A percentile compares a stretch with the other conserved stretches of the same genome.
These are phyloP conservation scores for Beauveria medogensis DNA, from an alignment of 2,329 filamentous ascomycete species.

Conservation along the genomic window DNA sequence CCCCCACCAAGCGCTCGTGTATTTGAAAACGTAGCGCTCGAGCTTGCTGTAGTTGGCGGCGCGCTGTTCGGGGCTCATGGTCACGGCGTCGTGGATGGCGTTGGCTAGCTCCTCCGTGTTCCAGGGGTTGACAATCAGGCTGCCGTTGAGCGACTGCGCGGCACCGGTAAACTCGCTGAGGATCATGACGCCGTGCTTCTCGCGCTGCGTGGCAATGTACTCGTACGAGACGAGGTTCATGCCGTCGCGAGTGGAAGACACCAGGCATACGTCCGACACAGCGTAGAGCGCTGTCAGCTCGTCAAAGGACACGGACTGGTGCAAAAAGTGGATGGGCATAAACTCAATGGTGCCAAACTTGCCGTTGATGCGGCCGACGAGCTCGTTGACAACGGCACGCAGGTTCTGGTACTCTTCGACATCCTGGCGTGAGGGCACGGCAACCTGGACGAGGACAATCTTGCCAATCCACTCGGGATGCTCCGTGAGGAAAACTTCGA, in stretches of 20 bases:
- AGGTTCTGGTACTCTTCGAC: conserved; percentile 98
- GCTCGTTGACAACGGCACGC: conserved; percentile 88
- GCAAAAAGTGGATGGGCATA: conserved; percentile 97
- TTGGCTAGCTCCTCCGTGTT: conserved; percentile 93
- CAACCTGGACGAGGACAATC: conserved; percentile 91
- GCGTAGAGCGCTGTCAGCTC: conserved; percentile 91
- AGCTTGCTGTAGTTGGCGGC: conserved; percentile 84
- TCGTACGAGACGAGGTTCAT: conserved; percentile 99
- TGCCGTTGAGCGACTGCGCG: conserved; percentile 87
- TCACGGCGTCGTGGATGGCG: conserved; percentile 92
- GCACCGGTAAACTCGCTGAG: conserved; percentile 95
- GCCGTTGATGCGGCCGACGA: conserved; percentile 94
- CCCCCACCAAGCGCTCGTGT: conserved; percentile 96
- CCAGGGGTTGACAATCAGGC: conserved; percentile 95
- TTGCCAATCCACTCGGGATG: conserved; percentile 98
- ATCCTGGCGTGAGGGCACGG: conserved; percentile 87
- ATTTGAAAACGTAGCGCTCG: conserved; percentile 93
- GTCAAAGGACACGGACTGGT: conserved; percentile 91
- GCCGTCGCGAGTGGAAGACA: conserved; percentile 91
- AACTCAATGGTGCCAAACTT: conserved; percentile 96
- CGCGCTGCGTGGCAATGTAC: conserved; percentile 89
- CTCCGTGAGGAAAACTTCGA: conserved; percentile 94
- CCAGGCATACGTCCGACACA: conserved; percentile 84
- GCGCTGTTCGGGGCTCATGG: conserved; percentile 85
- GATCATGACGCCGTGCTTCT: conserved; percentile 88